Conservation (phyloP, 768 basidiomycete genomes). For the Boletus rufocinnamomeus region DNA sequence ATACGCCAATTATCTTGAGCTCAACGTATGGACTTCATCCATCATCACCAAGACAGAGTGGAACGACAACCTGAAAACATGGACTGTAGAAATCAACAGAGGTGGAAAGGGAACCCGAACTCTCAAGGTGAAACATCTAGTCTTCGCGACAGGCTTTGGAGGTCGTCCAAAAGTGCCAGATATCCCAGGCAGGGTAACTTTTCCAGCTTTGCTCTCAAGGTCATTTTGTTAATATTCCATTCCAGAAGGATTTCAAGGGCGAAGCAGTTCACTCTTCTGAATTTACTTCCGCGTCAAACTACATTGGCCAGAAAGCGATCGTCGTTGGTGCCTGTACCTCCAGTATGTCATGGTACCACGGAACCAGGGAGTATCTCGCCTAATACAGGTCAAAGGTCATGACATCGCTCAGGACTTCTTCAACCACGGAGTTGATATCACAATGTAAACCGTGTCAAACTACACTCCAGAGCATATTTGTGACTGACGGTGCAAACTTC, state of each 20-base stretch:
- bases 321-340: conserved; percentile 72
- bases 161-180: conserved; percentile 47
- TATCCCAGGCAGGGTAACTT: conserved; percentile 43
- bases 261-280: conserved; percentile 51
- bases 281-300: conserved; percentile 49
- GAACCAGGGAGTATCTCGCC: neutral
- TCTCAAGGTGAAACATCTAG: conserved; percentile 50
- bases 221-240: neutral
- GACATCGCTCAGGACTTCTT: conserved; percentile 42
- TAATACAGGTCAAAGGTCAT: conserved; percentile 28
- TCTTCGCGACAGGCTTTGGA: conserved; percentile 58
- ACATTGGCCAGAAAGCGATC: conserved; percentile 62
- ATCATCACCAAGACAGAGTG: conserved; percentile 40
- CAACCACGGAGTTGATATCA: conserved; percentile 33
- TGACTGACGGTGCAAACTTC: conserved; percentile 1
- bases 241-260: conserved; percentile 55
- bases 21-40: conserved; percentile 64
- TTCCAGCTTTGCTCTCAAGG: neutral
- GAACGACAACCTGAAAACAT: conserved; percentile 40
- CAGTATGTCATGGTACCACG: conserved; percentile 33
- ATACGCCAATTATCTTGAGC: conserved; percentile 59
- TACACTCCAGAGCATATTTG: neutral
- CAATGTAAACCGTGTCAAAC: conserved; percentile 20
- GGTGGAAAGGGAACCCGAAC: conserved; percentile 34
- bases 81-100: conserved; percentile 46